These are phyloP conservation scores for Ambrosia trifida DNA, from an alignment of 129 eudicot species.

Conservation along the genomic window DNA sequence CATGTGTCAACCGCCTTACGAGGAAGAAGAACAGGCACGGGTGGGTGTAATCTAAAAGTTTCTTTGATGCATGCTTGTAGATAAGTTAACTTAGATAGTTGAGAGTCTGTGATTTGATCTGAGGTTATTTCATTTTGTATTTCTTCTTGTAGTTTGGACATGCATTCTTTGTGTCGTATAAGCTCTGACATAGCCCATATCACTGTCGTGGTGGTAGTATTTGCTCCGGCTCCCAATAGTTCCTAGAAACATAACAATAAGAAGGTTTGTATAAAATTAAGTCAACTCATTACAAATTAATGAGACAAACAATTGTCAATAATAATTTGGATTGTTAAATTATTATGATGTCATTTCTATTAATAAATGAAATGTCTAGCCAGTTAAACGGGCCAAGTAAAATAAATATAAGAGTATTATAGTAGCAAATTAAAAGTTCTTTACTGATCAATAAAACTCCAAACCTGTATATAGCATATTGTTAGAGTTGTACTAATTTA, in stretches of 20 bases:
- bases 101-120: slow-evolving; percentile 13
- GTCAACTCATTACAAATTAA: neutral
- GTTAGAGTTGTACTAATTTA: neutral
- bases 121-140: neutral
- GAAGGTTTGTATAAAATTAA: neutral
- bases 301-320: neutral
- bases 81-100: slow-evolving; percentile 28
- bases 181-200: slow-evolving; percentile 30
- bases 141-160: too few relatives aligned
- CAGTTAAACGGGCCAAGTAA: too few relatives aligned
- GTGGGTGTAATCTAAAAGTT: slow-evolving; percentile 34
- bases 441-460: too few relatives aligned
- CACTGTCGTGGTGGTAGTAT: slow-evolving; percentile 15
- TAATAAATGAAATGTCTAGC: too few relatives aligned
- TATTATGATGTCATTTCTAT: too few relatives aligned
- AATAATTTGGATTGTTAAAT: too few relatives aligned
- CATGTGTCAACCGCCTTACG: too few relatives aligned
- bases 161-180: too few relatives aligned
- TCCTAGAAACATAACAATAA: slow-evolving; percentile 14
- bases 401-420: too few relatives aligned
- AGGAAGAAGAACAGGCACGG: slow-evolving; percentile 28
- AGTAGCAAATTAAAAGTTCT: too few relatives aligned
- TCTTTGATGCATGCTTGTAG: slow-evolving; percentile 28
- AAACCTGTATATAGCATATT: too few relatives aligned
- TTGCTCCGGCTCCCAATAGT: slow-evolving; percentile 25